Base-by-base conservation (phyloP, 495 filamentous ascomycete genomes). In the Aspergillus campestris region DNA sequence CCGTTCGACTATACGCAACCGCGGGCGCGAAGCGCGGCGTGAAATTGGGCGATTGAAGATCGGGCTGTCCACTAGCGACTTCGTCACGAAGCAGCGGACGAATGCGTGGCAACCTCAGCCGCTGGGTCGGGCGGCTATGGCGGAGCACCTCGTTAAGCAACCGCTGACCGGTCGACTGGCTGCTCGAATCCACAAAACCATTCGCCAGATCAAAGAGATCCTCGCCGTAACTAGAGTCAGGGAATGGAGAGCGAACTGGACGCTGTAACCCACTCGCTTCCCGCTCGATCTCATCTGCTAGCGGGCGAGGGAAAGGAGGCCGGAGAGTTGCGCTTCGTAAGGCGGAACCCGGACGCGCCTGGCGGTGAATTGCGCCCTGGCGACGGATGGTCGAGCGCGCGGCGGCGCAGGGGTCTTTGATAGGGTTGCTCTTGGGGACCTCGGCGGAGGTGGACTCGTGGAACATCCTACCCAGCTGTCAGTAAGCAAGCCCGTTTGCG, bases 341-440 rank as follows among this genome's bases (percentile, higher is more conserved):
- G 24, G 57, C 59, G 32, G 56, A 58, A 33, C 42, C 40, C 48
- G 65, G 56, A 48, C 60, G 63, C 38, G 58, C 60, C 14, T 59
- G 50, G 32, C 64, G 62, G 10, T 74, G 73, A 44, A 71, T 54
- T 40, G 63, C 61, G 47, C 64, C 48, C 56, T 72, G 66, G 54
- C 82, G 78, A 45, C 86, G 80, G 51, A 94, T 94, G 6, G 81
- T 59, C 18, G 86, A 90, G 55, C 88, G 84, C 51, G 78, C 68
- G 46, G 71, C 69, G 34, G 82, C 76, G 37, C 82, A 74, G 13
- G 69, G 56, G 40, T 82, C 73, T 34, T 72, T 66, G 48, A 82
- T 81, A 48, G 66, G 53, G 38, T 72, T 64, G 53, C 80, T 78
- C 55, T 80, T 79, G 47, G 72, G 59, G 11, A 74, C 76, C 42